Conservation (phyloP, 106 monocot species). For the Dactylorhiza incarnata region DNA sequence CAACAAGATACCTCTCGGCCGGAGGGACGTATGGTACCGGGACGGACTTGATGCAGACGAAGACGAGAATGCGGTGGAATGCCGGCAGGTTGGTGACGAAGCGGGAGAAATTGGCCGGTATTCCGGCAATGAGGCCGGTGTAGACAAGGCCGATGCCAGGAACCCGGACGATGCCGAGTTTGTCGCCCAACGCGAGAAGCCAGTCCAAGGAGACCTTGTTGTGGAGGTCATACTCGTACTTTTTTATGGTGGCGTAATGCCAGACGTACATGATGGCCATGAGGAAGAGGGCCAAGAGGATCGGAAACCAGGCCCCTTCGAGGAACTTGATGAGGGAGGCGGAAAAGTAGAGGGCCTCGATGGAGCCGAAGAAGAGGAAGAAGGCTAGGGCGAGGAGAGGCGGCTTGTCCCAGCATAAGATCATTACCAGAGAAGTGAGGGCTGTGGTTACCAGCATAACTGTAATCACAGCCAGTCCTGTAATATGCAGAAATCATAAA, state of each 20-base stretch:
- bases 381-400: constrained; percentile 38
- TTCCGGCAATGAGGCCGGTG: constrained; percentile 52
- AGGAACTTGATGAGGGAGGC: constrained; percentile 67
- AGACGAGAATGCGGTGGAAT: constrained; percentile 59
- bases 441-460: constrained; percentile 69
- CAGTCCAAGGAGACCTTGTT: constrained; percentile 70
- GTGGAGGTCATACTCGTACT: constrained; percentile 54
- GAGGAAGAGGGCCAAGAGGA: constrained; percentile 52
- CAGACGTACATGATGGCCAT: constrained; percentile 60
- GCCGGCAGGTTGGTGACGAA: constrained; percentile 76
- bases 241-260: constrained; percentile 65
- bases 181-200: constrained; percentile 53
- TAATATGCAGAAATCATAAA: not conserved
- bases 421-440: constrained; percentile 62
- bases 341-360: constrained; percentile 55
- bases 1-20: constrained; percentile 52
- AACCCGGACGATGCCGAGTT: constrained; percentile 53
- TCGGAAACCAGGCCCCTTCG: constrained; percentile 65
- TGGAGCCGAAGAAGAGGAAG: constrained; percentile 52
- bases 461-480: constrained; percentile 62
- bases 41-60: constrained; percentile 56
- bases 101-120: constrained; percentile 64
- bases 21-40: constrained; percentile 54
- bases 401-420: constrained; percentile 54
- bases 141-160: constrained; percentile 64